Evolutionary conservation across 1,139 yeast genomes (phyloP), one percentile per base, ranked within the genome.

Genomic region (Magnusiomyces paraingens): DNA sequence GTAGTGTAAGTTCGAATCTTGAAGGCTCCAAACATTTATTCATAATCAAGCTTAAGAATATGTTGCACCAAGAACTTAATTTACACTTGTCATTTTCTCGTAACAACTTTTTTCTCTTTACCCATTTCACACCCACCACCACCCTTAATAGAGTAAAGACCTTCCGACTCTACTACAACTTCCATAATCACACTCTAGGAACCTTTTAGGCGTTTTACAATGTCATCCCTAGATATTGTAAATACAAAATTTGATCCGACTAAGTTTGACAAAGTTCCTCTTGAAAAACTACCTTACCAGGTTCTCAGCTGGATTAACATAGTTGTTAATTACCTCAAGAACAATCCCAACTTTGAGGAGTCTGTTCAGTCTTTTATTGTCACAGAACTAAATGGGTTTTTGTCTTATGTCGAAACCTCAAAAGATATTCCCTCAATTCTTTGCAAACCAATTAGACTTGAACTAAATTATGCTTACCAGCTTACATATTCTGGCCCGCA

Each of bases 301-400:
- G 45, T 62, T 11, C 51, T 64, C 20, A 15, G 57, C 11, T 64
- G 66, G 66, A 57, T 62, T 11, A 53, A 59, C 6, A 57, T 60
- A 15, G 50, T 60, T 10, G 50, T 59, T 11, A 52, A 55, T 17
- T 58, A 57, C 55, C 18, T 47, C 46, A 49, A 35, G 41, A 42
- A 49, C 52, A 45, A 52, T 48, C 44, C 53, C 47, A 47, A 52
- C 50, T 38, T 53, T 48, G 55, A 53, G 40, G 58, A 57, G 10
- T 58, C 57, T n/a, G 55, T 58, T 8, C 66, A 62, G 55, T 58
- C 57, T 15, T 58, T 59, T 49, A 57, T 63, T n/a, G 55, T 59
- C 38, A 50, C 58, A 1, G 62, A 63, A 46, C 43, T 64, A 47
- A 55, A 52, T 26, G 50, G 50, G 14, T 45, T 64, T 32, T 41